Conservation (phyloP, 1,139 yeast species). For the Geotrichum carabidarum region DNA sequence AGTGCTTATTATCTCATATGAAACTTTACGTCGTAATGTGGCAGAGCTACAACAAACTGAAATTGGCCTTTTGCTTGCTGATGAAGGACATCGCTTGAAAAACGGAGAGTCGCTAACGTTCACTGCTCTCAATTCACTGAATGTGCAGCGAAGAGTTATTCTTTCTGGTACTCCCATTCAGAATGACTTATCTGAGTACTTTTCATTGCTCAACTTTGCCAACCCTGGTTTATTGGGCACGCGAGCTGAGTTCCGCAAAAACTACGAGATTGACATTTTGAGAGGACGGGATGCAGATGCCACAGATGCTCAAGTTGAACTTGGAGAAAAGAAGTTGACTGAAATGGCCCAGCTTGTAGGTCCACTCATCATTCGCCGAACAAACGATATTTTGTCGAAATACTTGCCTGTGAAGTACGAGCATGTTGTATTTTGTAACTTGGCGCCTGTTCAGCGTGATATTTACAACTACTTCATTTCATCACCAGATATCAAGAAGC, state of each 20-base stretch:
- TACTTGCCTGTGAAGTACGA: slow-evolving; percentile 93
- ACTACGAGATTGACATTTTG: slow-evolving; percentile 74
- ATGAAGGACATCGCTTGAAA: slow-evolving; percentile 93
- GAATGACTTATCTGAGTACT: slow-evolving; percentile 91
- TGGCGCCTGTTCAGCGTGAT: slow-evolving; percentile 70
- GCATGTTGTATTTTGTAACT: slow-evolving; percentile 84
- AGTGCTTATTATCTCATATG: slow-evolving; percentile 90
- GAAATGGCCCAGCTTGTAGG: slow-evolving; percentile 76
- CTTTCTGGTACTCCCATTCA: slow-evolving; percentile 97
- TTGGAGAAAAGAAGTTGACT: slow-evolving; percentile 66
- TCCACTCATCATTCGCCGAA: slow-evolving; percentile 86
- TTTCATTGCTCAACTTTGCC: slow-evolving; percentile 84
- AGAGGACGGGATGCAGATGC: slow-evolving; percentile 90
- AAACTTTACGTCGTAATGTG: slow-evolving; percentile 82
- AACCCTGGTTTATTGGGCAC: slow-evolving; percentile 92
- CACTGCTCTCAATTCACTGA: slow-evolving; percentile 74
- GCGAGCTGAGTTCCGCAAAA: slow-evolving; percentile 74
- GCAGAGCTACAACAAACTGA: slow-evolving; percentile 71
- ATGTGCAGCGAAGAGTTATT: slow-evolving; percentile 84
- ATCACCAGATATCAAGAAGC: slow-evolving; percentile 69
- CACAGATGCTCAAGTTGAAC: slow-evolving; percentile 65
- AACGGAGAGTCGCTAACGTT: slow-evolving; percentile 93
- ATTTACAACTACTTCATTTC: slow-evolving; percentile 72
- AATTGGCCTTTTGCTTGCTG: slow-evolving; percentile 85
- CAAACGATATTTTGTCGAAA: slow-evolving; percentile 89